phyloP scores from a whole-genome alignment of 2,329 filamentous ascomycete genomes.

The Colletotrichum tamarilloi region DNA sequence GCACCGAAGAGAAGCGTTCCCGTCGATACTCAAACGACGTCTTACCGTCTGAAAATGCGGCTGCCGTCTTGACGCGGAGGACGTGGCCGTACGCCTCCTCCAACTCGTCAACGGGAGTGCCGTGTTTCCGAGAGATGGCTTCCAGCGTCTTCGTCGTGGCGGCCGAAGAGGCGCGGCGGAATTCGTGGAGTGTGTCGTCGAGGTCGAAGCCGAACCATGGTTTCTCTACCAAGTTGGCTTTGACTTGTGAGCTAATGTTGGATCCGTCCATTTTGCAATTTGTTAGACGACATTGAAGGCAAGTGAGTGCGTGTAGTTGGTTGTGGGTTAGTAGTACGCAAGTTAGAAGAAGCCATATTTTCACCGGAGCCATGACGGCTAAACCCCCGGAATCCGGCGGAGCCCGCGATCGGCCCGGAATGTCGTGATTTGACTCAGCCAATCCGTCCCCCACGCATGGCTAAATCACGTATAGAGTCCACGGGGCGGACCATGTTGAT shows the following conservation, averaged over 20 bases:
- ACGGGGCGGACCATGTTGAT: not conserved
- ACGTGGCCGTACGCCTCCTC: conserved; percentile 46
- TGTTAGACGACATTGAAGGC: too few relatives aligned
- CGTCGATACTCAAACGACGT: conserved; percentile 54
- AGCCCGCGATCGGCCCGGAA: not conserved
- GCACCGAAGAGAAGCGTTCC: conserved; percentile 49
- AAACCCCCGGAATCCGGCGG: not conserved
- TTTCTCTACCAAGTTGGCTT: conserved; percentile 41
- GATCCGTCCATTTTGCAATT: not conserved
- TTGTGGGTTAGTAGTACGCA: not conserved
- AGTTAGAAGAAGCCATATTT: not conserved
- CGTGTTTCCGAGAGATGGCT: conserved; percentile 40
- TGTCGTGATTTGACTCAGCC: not conserved
- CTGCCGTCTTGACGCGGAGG: conserved; percentile 46
- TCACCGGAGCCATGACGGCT: too few relatives aligned
- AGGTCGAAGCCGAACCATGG: conserved; percentile 58
- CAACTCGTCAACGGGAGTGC: conserved; percentile 31
- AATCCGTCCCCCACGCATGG: not conserved
- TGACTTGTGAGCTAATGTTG: conserved; percentile 10
- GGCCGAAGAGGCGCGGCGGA: conserved; percentile 50
- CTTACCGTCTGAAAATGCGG: conserved; percentile 57
- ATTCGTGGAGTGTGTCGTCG: conserved; percentile 60
- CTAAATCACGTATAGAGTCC: not conserved
- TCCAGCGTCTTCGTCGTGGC: conserved; percentile 49
- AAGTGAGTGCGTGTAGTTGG: not conserved